A percentile compares a stretch with the other conserved stretches of the same genome.
phyloP scores from a whole-genome alignment of 345 rosid species.

The Trapa incisa region DNA sequence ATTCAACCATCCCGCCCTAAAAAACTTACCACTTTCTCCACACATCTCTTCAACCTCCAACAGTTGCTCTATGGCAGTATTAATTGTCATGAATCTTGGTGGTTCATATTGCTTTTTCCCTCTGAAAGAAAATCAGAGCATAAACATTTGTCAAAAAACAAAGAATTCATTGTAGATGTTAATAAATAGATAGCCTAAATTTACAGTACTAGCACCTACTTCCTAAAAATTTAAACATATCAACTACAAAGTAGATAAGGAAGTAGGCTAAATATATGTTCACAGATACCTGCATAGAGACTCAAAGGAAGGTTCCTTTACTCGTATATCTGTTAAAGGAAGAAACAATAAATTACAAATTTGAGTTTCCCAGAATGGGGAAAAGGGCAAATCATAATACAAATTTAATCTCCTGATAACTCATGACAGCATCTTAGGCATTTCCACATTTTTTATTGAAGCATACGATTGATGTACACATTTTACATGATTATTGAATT shows the following conservation, averaged over 20 bases:
- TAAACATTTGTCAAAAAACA: neutral
- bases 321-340: conserved; percentile 54
- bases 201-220: neutral
- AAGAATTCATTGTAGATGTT: too few species aligned
- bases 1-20: neutral
- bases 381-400: neutral
- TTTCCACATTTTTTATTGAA: neutral
- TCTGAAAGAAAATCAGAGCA: conserved; percentile 19
- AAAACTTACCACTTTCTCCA: conserved; percentile 37
- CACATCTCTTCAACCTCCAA: conserved; percentile 58
- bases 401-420: neutral
- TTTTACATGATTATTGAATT: too few species aligned
- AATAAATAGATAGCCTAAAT: neutral
- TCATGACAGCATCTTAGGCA: neutral
- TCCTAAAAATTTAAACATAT: conserved; percentile 6
- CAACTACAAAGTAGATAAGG: too few species aligned
- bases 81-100: conserved; percentile 76
- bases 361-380: neutral
- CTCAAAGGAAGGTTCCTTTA: conserved; percentile 87
- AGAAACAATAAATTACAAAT: conserved; percentile 1
- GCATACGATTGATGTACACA: too few species aligned
- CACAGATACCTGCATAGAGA: conserved; percentile 59
- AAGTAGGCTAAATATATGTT: neutral
- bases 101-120: conserved; percentile 80
- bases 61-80: conserved; percentile 82